Evolutionary conservation across 140 eudicot genomes (phyloP).

Genomic region (Cichorium intybus): DNA sequence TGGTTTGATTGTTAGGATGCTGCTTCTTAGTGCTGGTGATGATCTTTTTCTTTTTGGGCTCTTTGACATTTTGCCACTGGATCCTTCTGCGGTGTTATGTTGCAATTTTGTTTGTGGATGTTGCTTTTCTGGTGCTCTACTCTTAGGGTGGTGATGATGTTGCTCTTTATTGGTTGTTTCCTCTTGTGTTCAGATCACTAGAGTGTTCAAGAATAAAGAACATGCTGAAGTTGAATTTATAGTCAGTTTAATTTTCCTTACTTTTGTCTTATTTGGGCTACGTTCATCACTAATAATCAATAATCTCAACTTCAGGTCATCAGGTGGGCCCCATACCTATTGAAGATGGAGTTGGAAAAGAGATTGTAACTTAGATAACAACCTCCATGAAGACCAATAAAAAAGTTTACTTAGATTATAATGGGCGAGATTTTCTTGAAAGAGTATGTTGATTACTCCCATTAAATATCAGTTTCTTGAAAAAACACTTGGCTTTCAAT

Average conservation of each 20-base stretch:
- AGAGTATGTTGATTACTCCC: conserved; percentile 44
- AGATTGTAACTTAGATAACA: conserved; percentile 63
- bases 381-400: conserved; percentile 57
- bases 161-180: too few species aligned
- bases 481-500: conserved; percentile 3
- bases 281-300: too few species aligned
- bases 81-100: too few species aligned
- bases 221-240: conserved; percentile 86
- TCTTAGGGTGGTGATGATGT: too few species aligned
- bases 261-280: neutral
- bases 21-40: too few species aligned
- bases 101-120: too few species aligned
- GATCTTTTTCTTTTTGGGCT: too few species aligned
- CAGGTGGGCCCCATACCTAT: conserved; percentile 97
- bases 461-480: neutral
- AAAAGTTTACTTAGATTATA: conserved; percentile 78
- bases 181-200: conserved; percentile 56
- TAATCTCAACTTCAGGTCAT: conserved; percentile 51
- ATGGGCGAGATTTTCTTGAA: conserved; percentile 77
- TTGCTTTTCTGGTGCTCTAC: too few species aligned
- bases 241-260: conserved; percentile 42
- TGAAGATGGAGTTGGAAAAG: conserved; percentile 76
- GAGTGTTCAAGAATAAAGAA: conserved; percentile 85
- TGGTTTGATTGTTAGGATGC: too few species aligned
- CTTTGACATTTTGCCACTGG: too few species aligned